Conservation (phyloP, 2,329 filamentous ascomycete genomes). For the Fusarium luffae region DNA sequence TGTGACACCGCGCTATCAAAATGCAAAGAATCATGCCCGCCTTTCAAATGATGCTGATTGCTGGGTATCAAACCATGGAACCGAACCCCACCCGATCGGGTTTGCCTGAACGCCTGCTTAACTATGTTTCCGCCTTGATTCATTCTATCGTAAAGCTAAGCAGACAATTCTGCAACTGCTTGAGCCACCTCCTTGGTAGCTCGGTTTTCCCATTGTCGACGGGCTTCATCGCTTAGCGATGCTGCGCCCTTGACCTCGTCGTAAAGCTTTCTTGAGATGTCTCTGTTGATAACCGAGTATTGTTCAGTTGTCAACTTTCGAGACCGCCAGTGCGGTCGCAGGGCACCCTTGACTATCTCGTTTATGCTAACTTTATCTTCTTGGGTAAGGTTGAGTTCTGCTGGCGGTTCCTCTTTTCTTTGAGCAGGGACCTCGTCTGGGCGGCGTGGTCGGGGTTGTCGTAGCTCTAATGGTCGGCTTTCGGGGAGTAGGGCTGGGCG, state of each 20-base stretch:
- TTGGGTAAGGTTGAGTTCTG: constrained; percentile 73
- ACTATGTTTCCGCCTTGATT: constrained; percentile 41
- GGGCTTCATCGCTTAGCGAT: constrained; percentile 72
- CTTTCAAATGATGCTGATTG: constrained; percentile 47
- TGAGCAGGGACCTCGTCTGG: constrained; percentile 56
- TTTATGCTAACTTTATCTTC: constrained; percentile 90
- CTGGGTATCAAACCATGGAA: constrained; percentile 51
- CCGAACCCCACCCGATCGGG: constrained; percentile 19
- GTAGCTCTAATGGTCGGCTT: constrained; percentile 59
- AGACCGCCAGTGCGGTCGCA: constrained; percentile 85
- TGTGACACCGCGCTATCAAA: constrained; percentile 44
- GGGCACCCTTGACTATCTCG: constrained; percentile 83
- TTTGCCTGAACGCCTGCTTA: constrained; percentile 48
- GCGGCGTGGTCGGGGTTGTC: constrained; percentile 63
- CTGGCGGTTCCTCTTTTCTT: constrained; percentile 75
- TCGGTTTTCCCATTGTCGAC: constrained; percentile 78
- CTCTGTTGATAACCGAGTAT: constrained; percentile 91
- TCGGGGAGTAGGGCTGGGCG: constrained; percentile 38
- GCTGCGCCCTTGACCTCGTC: constrained; percentile 68
- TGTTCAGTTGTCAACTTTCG: constrained; percentile 86
- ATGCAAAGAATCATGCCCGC: constrained; percentile 44
- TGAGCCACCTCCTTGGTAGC: constrained; percentile 82
- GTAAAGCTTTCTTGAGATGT: constrained; percentile 89
- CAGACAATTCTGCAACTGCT: constrained; percentile 71
- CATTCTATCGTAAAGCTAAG: constrained; percentile 55